A percentile compares a stretch with the other conserved stretches of the same genome.
These are phyloP conservation scores for Boletellus ananas DNA, from an alignment of 768 basidiomycete genomes.

Conservation along the genomic window DNA sequence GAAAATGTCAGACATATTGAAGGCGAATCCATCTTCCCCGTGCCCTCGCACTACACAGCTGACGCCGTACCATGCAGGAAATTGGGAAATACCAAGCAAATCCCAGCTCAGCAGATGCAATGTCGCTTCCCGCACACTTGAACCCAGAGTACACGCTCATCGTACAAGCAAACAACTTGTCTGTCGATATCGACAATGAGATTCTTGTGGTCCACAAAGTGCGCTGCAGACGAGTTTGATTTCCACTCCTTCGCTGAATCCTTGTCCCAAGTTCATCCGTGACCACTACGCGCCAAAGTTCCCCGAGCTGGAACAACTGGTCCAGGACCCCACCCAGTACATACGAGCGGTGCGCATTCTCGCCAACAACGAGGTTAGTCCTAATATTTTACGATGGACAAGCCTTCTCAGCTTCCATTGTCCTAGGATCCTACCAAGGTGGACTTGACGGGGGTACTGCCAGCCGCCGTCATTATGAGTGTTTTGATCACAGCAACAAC, in stretches of 20 bases:
- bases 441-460: constrained; percentile 72
- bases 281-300: constrained; percentile 96
- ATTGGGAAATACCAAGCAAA: constrained; percentile 81
- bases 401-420: constrained; percentile 1
- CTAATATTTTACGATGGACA: not conserved
- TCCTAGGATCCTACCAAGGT: constrained; percentile 82
- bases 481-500: constrained; percentile 95
- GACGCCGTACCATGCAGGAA: constrained; percentile 49
- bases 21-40: constrained; percentile 41
- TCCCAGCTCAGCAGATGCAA: constrained; percentile 75
- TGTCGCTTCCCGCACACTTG: constrained; percentile 76
- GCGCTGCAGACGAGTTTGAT: constrained; percentile 14
- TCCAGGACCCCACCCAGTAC: constrained; percentile 88
- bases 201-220: constrained; percentile 96
- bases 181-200: constrained; percentile 98
- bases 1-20: constrained; percentile 81
- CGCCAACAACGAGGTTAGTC: constrained; percentile 71
- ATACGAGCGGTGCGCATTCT: constrained; percentile 86
- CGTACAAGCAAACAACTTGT: constrained; percentile 95
- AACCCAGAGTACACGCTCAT: constrained; percentile 97
- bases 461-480: constrained; percentile 90
- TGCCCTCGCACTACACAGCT: not conserved
- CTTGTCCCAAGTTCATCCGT: constrained; percentile 74
- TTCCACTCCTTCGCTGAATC: constrained; percentile 7
- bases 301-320: constrained; percentile 94